Percentiles rank a stretch among this genome's conserved stretches.
These are phyloP conservation scores for Nigrograna mackinnonii DNA, from an alignment of 2,329 filamentous ascomycete genomes.

Conservation along the genomic window DNA sequence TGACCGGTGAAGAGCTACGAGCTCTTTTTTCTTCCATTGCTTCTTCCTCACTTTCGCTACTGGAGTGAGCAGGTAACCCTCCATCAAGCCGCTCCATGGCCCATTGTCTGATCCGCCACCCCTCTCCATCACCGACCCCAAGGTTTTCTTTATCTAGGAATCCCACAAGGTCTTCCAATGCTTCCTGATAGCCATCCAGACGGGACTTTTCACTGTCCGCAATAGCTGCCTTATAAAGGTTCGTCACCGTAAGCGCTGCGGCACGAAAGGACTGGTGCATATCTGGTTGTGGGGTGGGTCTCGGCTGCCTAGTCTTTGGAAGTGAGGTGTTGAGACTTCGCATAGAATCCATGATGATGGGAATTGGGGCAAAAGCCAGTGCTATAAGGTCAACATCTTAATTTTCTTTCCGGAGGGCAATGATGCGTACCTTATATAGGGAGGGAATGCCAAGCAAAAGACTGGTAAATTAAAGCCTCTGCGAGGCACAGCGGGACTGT, in stretches of 20 bases:
- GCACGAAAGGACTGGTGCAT: constrained; percentile 89
- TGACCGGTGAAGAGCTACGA: constrained; percentile 61
- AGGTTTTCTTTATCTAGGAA: constrained; percentile 84
- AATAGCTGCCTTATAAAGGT: constrained; percentile 91
- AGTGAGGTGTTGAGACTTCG: constrained; percentile 45
- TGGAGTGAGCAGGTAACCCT: constrained; percentile 56
- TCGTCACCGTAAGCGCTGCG: constrained; percentile 91
- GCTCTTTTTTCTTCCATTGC: constrained; percentile 63
- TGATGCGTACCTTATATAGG: too few species aligned
- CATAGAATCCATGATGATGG: constrained; percentile 44
- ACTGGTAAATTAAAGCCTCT: too few species aligned
- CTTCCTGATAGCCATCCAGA: constrained; percentile 88
- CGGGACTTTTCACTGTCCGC: constrained; percentile 75
- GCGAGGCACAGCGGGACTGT: too few species aligned
- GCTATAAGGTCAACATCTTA: too few species aligned
- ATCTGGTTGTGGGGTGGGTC: constrained; percentile 41
- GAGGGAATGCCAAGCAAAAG: too few species aligned
- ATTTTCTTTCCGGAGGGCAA: too few species aligned
- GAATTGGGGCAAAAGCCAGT: too few species aligned
- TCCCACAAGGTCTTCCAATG: constrained; percentile 82
- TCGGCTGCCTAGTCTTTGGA: constrained; percentile 32
- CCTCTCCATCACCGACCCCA: constrained; percentile 79
- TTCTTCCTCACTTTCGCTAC: constrained; percentile 72
- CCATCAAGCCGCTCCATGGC: constrained; percentile 72
- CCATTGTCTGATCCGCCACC: constrained; percentile 67